These are phyloP conservation scores for Blastomyces percursus DNA, from an alignment of 2,329 filamentous ascomycete species.

Conservation along the genomic window DNA sequence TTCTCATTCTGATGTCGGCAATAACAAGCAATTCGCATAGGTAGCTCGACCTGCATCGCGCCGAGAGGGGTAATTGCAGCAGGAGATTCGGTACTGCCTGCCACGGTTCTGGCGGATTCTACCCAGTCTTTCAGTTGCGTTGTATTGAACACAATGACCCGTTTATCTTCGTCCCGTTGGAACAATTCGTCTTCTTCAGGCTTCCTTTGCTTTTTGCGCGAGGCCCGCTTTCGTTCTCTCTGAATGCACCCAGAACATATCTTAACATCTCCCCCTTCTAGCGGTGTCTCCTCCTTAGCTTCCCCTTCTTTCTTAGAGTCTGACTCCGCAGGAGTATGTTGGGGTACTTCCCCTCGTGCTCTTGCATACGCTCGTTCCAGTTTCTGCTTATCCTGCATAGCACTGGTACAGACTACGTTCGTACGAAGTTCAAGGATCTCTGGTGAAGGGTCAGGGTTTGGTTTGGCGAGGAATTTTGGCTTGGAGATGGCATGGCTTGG, in stretches of 20 bases:
- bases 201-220: constrained; percentile 86
- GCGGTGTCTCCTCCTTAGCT: constrained; percentile 58
- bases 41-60: constrained; percentile 67
- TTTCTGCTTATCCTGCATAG: constrained; percentile 63
- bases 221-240: constrained; percentile 80
- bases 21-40: constrained; percentile 96
- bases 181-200: constrained; percentile 85
- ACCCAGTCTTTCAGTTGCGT: constrained; percentile 79
- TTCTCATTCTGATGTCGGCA: constrained; percentile 94
- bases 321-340: constrained; percentile 28
- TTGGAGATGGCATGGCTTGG: constrained; percentile 89
- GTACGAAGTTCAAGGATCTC: constrained; percentile 72
- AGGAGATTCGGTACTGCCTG: constrained; percentile 33
- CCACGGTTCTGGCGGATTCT: constrained; percentile 45
- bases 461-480: constrained; percentile 75
- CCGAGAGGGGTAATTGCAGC: constrained; percentile 37
- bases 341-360: constrained; percentile 38
- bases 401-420: constrained; percentile 81
- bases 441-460: constrained; percentile 50
- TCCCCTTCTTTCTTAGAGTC: constrained; percentile 40
- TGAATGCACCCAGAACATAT: constrained; percentile 90
- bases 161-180: constrained; percentile 64
- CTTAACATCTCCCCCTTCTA: constrained; percentile 84
- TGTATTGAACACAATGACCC: constrained; percentile 86
- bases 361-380: constrained; percentile 55